phyloP scores from a whole-genome alignment of 2,329 filamentous ascomycete genomes.

The Neodidymelliopsis sp. region DNA sequence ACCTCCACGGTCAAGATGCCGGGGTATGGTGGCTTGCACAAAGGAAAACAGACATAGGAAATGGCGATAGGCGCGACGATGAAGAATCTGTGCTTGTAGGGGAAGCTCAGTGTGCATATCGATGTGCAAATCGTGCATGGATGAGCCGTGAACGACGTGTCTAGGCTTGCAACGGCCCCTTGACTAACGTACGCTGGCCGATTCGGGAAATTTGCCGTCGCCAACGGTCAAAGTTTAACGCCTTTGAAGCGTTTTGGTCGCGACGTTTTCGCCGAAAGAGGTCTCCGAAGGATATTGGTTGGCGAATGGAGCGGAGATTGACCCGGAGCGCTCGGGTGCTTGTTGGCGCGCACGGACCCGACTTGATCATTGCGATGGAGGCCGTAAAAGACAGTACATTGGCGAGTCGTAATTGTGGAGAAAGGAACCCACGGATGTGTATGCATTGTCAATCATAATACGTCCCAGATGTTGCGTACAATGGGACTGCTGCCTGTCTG shows the following conservation, averaged over 20 bases:
- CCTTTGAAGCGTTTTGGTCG: not conserved
- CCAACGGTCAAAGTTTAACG: conserved; percentile 12
- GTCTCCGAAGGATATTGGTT: not conserved
- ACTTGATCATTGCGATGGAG: conserved; percentile 4
- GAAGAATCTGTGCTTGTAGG: not conserved
- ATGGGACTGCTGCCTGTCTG: conserved; percentile 78
- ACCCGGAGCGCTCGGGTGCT: conserved; percentile 3
- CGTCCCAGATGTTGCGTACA: conserved; percentile 78
- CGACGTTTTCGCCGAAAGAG: not conserved
- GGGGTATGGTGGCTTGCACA: conserved; percentile 8
- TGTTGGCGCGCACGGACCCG: conserved; percentile 4
- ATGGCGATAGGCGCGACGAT: not conserved
- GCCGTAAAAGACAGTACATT: not conserved
- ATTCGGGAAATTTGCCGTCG: conserved; percentile 16
- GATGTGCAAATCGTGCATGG: not conserved
- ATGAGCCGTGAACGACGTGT: not conserved
- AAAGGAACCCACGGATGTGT: not conserved
- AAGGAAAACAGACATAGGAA: conserved; percentile 8
- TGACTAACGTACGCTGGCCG: not conserved
- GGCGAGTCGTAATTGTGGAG: conserved; percentile 11
- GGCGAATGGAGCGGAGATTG: conserved; percentile 15
- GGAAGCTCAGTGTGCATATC: not conserved
- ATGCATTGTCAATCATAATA: conserved; percentile 62
- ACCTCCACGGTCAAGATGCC: conserved; percentile 25
- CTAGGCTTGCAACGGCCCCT: not conserved